phyloP scores from a whole-genome alignment of 495 filamentous ascomycete species.

The Tuber magnatum region DNA sequence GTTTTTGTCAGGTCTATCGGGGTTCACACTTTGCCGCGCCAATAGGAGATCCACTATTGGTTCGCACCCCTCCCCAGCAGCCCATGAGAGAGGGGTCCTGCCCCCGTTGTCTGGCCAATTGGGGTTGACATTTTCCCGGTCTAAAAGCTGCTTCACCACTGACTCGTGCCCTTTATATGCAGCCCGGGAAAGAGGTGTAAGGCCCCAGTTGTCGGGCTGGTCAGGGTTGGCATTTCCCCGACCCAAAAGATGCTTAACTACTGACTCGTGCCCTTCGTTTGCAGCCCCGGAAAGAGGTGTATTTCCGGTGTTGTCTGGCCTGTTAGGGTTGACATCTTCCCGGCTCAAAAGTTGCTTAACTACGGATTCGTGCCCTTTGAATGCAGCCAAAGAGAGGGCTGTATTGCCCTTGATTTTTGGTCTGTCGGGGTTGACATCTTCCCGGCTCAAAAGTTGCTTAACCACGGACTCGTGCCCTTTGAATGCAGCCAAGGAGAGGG shows the following conservation, averaged over 20 bases:
- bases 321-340: conserved; percentile 10
- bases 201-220: conserved; percentile 12
- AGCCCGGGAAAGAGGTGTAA: conserved; percentile 40
- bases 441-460: conserved; percentile 27
- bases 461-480: conserved; percentile 36
- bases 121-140: conserved; percentile 16
- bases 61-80: conserved; percentile 42
- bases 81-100: conserved; percentile 43
- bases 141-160: conserved; percentile 36
- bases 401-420: conserved; percentile 37
- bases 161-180: conserved; percentile 33
- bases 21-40: background rate
- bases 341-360: conserved; percentile 24
- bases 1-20: conserved; percentile 13
- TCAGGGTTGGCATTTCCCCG: conserved; percentile 15
- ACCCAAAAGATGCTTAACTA: conserved; percentile 38
- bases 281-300: conserved; percentile 40
- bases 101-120: conserved; percentile 1
- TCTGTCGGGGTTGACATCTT: conserved; percentile 18
- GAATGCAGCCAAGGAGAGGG: conserved; percentile 39
- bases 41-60: conserved; percentile 36
- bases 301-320: conserved; percentile 11
- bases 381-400: conserved; percentile 44
- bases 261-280: conserved; percentile 33
- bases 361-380: conserved; percentile 42